Evolutionary conservation across 2,329 filamentous ascomycete species (phyloP), one percentile per base, ranked within the genome.

Genomic region (Apiospora marii): DNA sequence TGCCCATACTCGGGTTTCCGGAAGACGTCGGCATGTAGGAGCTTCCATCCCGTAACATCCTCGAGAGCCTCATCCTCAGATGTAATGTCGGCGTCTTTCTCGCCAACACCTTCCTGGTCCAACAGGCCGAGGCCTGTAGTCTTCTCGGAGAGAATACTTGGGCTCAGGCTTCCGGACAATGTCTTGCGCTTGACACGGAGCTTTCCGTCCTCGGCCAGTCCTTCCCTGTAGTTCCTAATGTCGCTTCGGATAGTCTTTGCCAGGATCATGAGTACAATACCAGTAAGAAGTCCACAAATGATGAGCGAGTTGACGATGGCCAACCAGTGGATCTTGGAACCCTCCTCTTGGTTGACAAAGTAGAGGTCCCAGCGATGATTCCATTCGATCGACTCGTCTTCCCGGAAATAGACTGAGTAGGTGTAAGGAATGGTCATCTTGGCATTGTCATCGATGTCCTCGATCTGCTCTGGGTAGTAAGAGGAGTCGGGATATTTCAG

Each of bases 391-490:
- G 88, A 90, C 58, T 92, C 89, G 74, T 97, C 94, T 80, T 97
- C 93, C 70, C 94, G 91, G 84, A 95, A 98, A 82, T 96, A 97
- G 19, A 97, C 92, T 3, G 94, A 96, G 83, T 97, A 98, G 0
- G 94, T 93, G 82, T 95, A 97, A 0, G 94, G 94, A 70, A 97
- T 92, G 2, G 88, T 91, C 69, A 96, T 82, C 1, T 86, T 93
- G 19, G 90, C 89, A 37, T 88, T 88, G 73, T 93, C 91, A 58
- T 92, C 89, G 34, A 88, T 85, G 69, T 91, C 89, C 58, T 87
- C 86, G 7, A 78, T 70, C 51, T 87, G 85, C 72, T 89, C 84
- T 0, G 87, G 88, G 41, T 89, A 82, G 79, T 92, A 91, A 0
- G 90, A 91, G 0, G 88, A 88, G 41, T 89, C 87, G 1, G 87